A percentile compares a stretch with the other conserved stretches of the same genome.
Evolutionary conservation across 2,329 filamentous ascomycete species (phyloP).

Genomic region (Diaporthe citrichinensis): DNA sequence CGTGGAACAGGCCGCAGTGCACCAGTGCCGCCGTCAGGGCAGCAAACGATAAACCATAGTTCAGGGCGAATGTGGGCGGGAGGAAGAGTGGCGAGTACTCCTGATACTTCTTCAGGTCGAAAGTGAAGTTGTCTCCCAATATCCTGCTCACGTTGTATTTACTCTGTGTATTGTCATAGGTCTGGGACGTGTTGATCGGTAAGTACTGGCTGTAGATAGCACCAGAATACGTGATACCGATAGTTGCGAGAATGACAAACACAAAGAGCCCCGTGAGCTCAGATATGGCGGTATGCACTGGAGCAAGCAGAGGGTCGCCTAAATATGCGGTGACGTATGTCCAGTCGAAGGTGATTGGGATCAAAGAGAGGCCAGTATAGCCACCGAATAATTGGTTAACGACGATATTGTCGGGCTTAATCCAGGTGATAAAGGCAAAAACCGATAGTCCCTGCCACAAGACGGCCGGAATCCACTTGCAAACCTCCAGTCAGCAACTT

Average conservation of each 20-base stretch:
- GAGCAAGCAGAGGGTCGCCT: slow-evolving; percentile 51
- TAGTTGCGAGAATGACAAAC: slow-evolving; percentile 59
- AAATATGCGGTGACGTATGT: slow-evolving; percentile 53
- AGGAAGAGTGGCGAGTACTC: slow-evolving; percentile 70
- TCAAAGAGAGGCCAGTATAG: slow-evolving; percentile 55
- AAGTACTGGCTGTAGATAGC: slow-evolving; percentile 66
- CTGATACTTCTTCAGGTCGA: slow-evolving; percentile 66
- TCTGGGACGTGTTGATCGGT: slow-evolving; percentile 67
- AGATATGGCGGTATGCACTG: slow-evolving; percentile 57
- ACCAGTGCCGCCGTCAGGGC: slow-evolving; percentile 61
- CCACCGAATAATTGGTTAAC: slow-evolving; percentile 67
- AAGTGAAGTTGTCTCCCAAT: slow-evolving; percentile 61
- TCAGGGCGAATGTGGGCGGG: slow-evolving; percentile 60
- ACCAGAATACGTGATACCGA: slow-evolving; percentile 62
- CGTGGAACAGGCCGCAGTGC: slow-evolving; percentile 56
- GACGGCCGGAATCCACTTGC: slow-evolving; percentile 35
- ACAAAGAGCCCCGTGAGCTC: slow-evolving; percentile 57
- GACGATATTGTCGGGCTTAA: slow-evolving; percentile 60
- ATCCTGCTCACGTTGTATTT: slow-evolving; percentile 67
- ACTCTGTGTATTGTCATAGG: slow-evolving; percentile 69
- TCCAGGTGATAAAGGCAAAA: slow-evolving; percentile 63
- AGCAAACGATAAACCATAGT: slow-evolving; percentile 67
- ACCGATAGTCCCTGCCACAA: slow-evolving; percentile 57
- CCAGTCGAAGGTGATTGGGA: slow-evolving; percentile 61
- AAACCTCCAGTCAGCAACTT: neutral